A percentile compares a stretch with the other conserved stretches of the same genome.
These are phyloP conservation scores for Lepidium didymum DNA, from an alignment of 345 rosid genomes.

Conservation along the genomic window DNA sequence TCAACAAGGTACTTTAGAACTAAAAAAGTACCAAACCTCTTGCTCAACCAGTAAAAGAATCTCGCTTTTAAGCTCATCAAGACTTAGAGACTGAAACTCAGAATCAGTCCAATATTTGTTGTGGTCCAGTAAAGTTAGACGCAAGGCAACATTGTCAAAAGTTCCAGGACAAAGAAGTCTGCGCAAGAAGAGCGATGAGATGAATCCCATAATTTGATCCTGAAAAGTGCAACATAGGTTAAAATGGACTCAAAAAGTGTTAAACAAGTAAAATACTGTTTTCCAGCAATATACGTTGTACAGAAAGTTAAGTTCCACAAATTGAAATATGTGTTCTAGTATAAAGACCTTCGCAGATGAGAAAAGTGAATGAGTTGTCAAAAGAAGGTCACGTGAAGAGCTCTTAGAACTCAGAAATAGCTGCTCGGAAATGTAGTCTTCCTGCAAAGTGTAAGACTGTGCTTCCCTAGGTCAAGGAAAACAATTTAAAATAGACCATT, in stretches of 20 bases:
- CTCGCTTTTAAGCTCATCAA: constrained; percentile 76
- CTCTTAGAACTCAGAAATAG: constrained; percentile 68
- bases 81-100: constrained; percentile 74
- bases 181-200: constrained; percentile 73
- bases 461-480: constrained; percentile 52
- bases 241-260: neutral
- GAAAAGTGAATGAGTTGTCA: constrained; percentile 53
- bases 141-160: constrained; percentile 48
- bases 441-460: constrained; percentile 63
- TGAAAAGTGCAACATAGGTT: constrained; percentile 34
- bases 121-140: constrained; percentile 65
- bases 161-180: constrained; percentile 86
- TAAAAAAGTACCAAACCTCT: constrained; percentile 44
- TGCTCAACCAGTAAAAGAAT: constrained; percentile 65
- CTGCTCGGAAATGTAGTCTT: constrained; percentile 80
- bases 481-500: constrained; percentile 4
- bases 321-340: neutral
- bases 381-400: constrained; percentile 63
- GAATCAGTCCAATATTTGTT: constrained; percentile 69
- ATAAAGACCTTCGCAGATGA: constrained; percentile 59
- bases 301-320: neutral
- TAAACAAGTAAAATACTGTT: neutral
- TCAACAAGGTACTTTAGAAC: neutral
- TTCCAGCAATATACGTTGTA: neutral
- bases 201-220: constrained; percentile 66